phyloP scores from a whole-genome alignment of 2,329 filamentous ascomycete genomes.

The Neonectria sp. region DNA sequence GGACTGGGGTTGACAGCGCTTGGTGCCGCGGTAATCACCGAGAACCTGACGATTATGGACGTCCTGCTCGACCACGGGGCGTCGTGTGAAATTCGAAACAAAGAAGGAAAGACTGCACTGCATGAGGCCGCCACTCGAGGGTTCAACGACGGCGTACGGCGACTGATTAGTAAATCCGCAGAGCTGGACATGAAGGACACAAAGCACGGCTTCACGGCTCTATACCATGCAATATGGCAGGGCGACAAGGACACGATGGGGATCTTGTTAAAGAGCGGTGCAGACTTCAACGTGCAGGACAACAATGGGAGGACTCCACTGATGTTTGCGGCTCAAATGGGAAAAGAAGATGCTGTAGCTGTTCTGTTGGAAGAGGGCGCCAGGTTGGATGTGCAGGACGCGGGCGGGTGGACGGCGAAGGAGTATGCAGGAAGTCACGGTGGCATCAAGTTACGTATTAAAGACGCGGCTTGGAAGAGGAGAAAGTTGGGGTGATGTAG shows the following conservation, averaged over 20 bases:
- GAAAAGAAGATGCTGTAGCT: background rate
- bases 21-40: background rate
- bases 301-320: background rate
- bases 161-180: background rate
- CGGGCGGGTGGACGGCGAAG: background rate
- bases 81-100: background rate
- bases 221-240: background rate
- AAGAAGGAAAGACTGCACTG: background rate
- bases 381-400: too few relatives aligned
- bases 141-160: background rate
- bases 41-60: background rate
- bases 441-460: background rate
- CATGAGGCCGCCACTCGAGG: background rate
- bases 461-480: background rate
- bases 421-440: background rate
- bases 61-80: background rate
- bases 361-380: background rate
- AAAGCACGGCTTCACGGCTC: background rate
- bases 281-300: background rate
- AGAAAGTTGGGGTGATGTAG: too few relatives aligned
- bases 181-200: background rate
- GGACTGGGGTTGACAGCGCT: background rate
- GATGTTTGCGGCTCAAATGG: background rate
- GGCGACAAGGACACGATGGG: background rate
- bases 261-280: background rate